These are phyloP conservation scores for Euphorbia lathyris DNA, from an alignment of 345 rosid genomes.

Conservation along the genomic window DNA sequence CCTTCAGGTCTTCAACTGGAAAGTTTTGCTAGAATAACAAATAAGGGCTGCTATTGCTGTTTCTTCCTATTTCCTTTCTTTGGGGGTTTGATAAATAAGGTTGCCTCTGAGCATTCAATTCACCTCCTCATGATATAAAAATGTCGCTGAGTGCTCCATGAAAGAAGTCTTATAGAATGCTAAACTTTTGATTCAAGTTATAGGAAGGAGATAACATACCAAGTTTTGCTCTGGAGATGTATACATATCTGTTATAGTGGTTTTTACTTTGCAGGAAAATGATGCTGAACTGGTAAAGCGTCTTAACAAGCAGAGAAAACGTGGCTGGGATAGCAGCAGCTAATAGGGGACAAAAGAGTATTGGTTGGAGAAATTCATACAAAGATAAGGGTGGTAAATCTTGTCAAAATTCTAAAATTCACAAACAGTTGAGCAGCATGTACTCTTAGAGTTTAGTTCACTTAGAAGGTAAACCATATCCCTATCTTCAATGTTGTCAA, in stretches of 20 bases:
- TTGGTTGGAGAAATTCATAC: constrained; percentile 74
- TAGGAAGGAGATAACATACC: too few species aligned
- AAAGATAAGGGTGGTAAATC: constrained; percentile 81
- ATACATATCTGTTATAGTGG: background rate
- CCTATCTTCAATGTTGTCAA: too few species aligned
- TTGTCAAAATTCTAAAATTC: constrained; percentile 61
- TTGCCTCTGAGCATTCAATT: too few species aligned
- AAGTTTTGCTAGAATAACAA: too few species aligned
- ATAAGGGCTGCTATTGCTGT: too few species aligned
- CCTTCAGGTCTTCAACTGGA: too few species aligned
- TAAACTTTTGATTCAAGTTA: background rate
- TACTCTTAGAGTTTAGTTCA: background rate
- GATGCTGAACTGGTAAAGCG: constrained; percentile 28
- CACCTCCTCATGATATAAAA: too few species aligned
- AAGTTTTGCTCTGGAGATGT: background rate
- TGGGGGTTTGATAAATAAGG: too few species aligned
- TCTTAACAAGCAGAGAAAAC: constrained; percentile 71
- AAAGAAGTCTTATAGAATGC: background rate
- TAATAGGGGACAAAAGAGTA: constrained; percentile 48
- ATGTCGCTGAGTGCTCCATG: background rate
- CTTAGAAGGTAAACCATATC: background rate
- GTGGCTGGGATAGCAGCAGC: constrained; percentile 63
- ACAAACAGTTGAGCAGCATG: constrained; percentile 11
- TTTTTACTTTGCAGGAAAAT: constrained; percentile 23
- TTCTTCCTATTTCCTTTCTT: too few species aligned